Percentiles rank a stretch among this genome's conserved stretches.
Evolutionary conservation across 371 early-diverging fungal genomes (phyloP).

Genomic region (Smittium culicis): DNA sequence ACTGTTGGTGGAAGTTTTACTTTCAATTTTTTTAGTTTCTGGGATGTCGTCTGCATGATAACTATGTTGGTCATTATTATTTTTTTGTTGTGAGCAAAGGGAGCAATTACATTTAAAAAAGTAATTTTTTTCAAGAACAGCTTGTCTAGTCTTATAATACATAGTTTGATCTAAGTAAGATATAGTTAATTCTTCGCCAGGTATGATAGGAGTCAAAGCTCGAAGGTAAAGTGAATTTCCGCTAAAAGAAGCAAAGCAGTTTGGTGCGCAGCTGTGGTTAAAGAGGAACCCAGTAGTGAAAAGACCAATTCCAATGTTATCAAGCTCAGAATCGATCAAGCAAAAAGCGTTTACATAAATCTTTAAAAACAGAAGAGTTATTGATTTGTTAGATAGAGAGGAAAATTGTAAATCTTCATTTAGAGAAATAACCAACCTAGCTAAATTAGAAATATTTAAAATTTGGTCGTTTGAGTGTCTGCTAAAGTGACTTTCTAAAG

Average conservation of each 20-base stretch:
- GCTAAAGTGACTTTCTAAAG: neutral
- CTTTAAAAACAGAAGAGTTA: neutral
- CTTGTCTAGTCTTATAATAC: neutral
- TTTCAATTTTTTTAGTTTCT: no score
- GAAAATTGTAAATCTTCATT: neutral
- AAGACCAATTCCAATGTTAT: constrained; percentile 5
- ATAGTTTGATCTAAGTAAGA: neutral
- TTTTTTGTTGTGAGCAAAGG: neutral
- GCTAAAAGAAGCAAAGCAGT: neutral
- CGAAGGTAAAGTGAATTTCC: neutral
- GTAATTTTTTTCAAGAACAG: neutral
- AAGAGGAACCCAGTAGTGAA: neutral
- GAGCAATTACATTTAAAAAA: neutral
- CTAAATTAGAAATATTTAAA: neutral
- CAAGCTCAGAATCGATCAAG: constrained; percentile 2
- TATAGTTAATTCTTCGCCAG: constrained; percentile 7
- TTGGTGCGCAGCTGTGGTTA: constrained; percentile 8
- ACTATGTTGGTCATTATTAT: no score
- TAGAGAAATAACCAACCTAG: neutral
- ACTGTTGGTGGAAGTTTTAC: no score
- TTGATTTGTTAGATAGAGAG: neutral
- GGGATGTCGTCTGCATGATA: no score
- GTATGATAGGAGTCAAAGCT: neutral
- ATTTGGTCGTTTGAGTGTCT: neutral
- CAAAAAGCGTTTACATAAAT: neutral